Evolutionary conservation across 1,284 basidiomycete genomes (phyloP), one percentile per base, ranked within the genome.

Genomic region (Acaromyces ingoldii): DNA sequence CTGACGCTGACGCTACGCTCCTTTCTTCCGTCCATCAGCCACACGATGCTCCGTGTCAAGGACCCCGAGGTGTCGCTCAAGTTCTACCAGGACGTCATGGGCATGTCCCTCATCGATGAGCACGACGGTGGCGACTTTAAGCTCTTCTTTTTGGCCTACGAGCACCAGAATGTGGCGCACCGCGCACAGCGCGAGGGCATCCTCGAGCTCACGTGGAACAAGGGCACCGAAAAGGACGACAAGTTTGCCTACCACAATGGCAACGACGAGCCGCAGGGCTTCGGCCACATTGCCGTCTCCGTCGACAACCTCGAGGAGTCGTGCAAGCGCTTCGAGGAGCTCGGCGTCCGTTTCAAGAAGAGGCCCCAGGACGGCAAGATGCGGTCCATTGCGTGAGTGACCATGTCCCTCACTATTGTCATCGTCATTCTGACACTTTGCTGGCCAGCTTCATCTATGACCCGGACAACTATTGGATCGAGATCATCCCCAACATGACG

Each of bases 301-400:
- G 88, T 91, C 42, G 86, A 88, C 63, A 81, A 96, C 72, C 81
- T 97, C 62, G 81, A 91, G 58, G 82, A 81, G 57, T 88, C 91
- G 1, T 93, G 90, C 64, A 85, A 81, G 42, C 83, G 89, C 34
- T 89, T 98, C 59, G 89, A 91, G 64, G 78, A 81, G 56, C 81
- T 90, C 17, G 85, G 86, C 5, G 91, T 93, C 36, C 78, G 80
- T 49, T 96, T 93, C 80, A 88, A 92, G 82, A 96, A 95, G 80
- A 83, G 82, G 55, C 85, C 85, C 36, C 84, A 81, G 4, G 91
- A 93, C 51, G 91, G 91, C 5, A 85, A 81, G 74, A 92, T 95
- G 88, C 84, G 78, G 75, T 73, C 64, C 45, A 87, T 90, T 58
- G 91, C 91, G 2, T 93, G 13, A 41, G 29, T 42, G 17, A 10